Evolutionary conservation across 306 rosid genomes (phyloP).

Genomic region (Cucurbita pepo): DNA sequence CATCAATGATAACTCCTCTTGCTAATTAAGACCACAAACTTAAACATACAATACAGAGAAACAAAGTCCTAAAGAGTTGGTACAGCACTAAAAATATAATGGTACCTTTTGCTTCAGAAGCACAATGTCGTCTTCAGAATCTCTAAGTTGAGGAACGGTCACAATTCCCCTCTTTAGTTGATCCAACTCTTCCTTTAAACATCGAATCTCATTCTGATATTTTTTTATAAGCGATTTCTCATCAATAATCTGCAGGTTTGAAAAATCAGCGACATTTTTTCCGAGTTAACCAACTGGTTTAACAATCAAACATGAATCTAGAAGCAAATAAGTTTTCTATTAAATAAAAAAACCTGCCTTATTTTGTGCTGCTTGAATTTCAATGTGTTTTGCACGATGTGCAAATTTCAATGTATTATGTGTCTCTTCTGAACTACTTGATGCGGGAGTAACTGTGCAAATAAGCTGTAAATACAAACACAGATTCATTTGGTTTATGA

Average conservation of each 20-base stretch:
- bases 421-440: conserved; percentile 91
- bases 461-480: conserved; percentile 56
- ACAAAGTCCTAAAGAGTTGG: neutral
- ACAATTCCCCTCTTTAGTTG: conserved; percentile 74
- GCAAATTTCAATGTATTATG: conserved; percentile 95
- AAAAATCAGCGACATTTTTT: neutral
- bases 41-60: neutral
- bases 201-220: conserved; percentile 82
- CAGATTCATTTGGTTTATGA: neutral
- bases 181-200: conserved; percentile 83
- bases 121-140: conserved; percentile 50
- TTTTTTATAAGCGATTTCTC: conserved; percentile 97
- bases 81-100: neutral
- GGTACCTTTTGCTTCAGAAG: conserved; percentile 82
- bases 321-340: neutral
- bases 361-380: conserved; percentile 92
- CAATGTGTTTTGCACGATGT: conserved; percentile 92
- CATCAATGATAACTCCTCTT: too few relatives aligned
- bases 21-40: neutral
- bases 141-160: conserved; percentile 61
- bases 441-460: conserved; percentile 95
- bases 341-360: conserved; percentile 27
- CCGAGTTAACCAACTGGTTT: neutral
- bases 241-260: conserved; percentile 74
- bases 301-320: conserved; percentile 9